phyloP scores from a whole-genome alignment of 768 basidiomycete genomes.

The Gloeopeniophorella convolvens region DNA sequence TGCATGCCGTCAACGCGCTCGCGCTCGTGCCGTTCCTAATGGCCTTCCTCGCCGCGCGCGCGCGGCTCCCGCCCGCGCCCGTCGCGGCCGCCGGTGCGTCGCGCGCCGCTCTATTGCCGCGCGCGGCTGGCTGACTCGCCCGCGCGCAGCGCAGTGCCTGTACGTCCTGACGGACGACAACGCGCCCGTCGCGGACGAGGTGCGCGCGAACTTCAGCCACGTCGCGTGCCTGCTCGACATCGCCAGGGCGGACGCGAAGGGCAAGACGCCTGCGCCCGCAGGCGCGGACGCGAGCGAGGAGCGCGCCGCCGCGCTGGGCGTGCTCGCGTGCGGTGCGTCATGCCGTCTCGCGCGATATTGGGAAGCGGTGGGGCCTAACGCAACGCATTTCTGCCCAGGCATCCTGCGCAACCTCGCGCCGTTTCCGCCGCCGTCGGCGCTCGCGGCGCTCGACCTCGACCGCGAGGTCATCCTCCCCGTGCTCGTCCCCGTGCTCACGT shows the following conservation, averaged over 20 bases:
- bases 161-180: slow-evolving; percentile 95
- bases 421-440: slow-evolving; percentile 58
- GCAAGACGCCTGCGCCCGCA: slow-evolving; percentile 37
- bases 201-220: slow-evolving; percentile 55
- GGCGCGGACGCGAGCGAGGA: too few relatives aligned
- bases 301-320: slow-evolving; percentile 45
- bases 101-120: slow-evolving; percentile 1
- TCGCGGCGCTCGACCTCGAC: slow-evolving; percentile 60
- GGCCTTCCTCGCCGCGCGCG: slow-evolving; percentile 75
- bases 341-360: neutral
- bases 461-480: slow-evolving; percentile 66
- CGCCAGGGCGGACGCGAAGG: slow-evolving; percentile 35
- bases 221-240: slow-evolving; percentile 61
- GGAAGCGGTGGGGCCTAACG: neutral
- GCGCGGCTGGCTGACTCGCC: neutral
- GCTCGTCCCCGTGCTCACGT: slow-evolving; percentile 58
- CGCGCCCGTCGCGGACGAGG: slow-evolving; percentile 56
- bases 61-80: slow-evolving; percentile 60
- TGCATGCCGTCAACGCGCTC: slow-evolving; percentile 79
- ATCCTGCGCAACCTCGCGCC: slow-evolving; percentile 74
- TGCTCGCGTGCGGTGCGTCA: slow-evolving; percentile 63
- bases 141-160: slow-evolving; percentile 69
- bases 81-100: slow-evolving; percentile 74
- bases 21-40: slow-evolving; percentile 77
- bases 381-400: slow-evolving; percentile 36